Percentiles rank a stretch among this genome's conserved stretches.
These are phyloP conservation scores for Hanseniaspora thailandica DNA, from an alignment of 805 yeast species.

Conservation along the genomic window DNA sequence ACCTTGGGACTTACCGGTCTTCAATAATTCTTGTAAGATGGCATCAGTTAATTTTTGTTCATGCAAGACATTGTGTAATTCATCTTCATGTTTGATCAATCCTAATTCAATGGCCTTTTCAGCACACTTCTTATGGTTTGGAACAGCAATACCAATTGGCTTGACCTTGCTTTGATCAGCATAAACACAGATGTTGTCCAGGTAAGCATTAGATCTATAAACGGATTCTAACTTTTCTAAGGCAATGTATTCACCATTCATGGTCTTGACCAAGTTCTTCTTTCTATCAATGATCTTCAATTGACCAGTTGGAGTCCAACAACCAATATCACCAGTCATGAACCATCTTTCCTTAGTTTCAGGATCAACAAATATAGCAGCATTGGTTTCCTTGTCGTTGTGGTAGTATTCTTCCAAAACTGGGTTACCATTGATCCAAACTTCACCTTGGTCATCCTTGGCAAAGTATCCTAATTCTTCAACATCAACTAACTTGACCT, in stretches of 20 bases:
- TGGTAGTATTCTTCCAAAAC: slow-evolving; percentile 69
- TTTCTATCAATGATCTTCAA: slow-evolving; percentile 81
- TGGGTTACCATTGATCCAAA: slow-evolving; percentile 63
- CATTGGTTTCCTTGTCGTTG: slow-evolving; percentile 69
- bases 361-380: slow-evolving; percentile 38
- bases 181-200: slow-evolving; percentile 77
- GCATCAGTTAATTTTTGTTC: slow-evolving; percentile 46
- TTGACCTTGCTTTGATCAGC: slow-evolving; percentile 81
- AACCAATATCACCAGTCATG: slow-evolving; percentile 92
- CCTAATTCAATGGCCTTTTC: slow-evolving; percentile 48
- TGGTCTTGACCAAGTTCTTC: slow-evolving; percentile 91
- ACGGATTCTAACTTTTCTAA: slow-evolving; percentile 85
- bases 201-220: slow-evolving; percentile 71
- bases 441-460: slow-evolving; percentile 85
- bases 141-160: slow-evolving; percentile 84
- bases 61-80: slow-evolving; percentile 38
- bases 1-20: slow-evolving; percentile 72
- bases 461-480: slow-evolving; percentile 85
- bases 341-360: slow-evolving; percentile 46
- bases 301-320: slow-evolving; percentile 74
- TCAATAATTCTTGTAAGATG: slow-evolving; percentile 47
- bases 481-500: slow-evolving; percentile 82
- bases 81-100: slow-evolving; percentile 37
- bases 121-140: slow-evolving; percentile 57
- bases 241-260: slow-evolving; percentile 95